Percentiles rank a stretch among this genome's conserved stretches.
Evolutionary conservation across 306 rosid genomes (phyloP).

Genomic region (Quercus cerris): DNA sequence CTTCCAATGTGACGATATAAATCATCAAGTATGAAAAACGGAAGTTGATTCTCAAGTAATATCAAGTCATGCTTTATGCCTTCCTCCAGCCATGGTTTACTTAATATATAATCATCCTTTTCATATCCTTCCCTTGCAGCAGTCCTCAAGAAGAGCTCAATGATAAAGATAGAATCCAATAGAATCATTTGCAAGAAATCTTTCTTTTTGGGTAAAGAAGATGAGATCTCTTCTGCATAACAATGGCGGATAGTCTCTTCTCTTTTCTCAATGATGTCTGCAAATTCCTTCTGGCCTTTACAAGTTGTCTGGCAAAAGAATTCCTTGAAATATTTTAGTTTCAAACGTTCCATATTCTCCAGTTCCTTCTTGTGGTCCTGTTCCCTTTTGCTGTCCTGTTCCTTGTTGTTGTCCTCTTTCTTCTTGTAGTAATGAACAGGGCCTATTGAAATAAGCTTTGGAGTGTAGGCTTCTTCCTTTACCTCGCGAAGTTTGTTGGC

Average conservation of each 20-base stretch:
- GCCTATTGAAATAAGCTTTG: too few relatives aligned
- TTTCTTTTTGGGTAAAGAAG: fast-evolving
- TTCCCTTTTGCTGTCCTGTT: too few relatives aligned
- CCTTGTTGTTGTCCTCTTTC: too few relatives aligned
- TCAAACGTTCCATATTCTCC: not conserved
- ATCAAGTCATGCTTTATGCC: not conserved
- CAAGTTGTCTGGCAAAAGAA: not conserved
- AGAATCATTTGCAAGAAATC: too few relatives aligned
- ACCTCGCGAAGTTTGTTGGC: not conserved
- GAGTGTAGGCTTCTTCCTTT: too few relatives aligned
- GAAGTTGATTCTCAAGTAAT: not conserved
- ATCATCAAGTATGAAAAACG: fast-evolving
- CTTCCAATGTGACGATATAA: fast-evolving
- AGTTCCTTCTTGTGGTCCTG: not conserved
- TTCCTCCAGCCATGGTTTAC: not conserved
- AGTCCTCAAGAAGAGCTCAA: not conserved
- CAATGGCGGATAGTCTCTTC: not conserved
- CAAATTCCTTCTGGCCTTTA: not conserved
- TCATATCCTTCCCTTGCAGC: fast-evolving
- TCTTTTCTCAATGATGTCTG: fast-evolving
- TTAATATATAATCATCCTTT: not conserved
- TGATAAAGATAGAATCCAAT: too few relatives aligned
- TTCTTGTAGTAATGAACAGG: not conserved
- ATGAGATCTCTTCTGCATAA: too few relatives aligned
- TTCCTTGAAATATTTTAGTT: not conserved